Evolutionary conservation across 345 rosid genomes (phyloP).

Genomic region (Brassica nigra): DNA sequence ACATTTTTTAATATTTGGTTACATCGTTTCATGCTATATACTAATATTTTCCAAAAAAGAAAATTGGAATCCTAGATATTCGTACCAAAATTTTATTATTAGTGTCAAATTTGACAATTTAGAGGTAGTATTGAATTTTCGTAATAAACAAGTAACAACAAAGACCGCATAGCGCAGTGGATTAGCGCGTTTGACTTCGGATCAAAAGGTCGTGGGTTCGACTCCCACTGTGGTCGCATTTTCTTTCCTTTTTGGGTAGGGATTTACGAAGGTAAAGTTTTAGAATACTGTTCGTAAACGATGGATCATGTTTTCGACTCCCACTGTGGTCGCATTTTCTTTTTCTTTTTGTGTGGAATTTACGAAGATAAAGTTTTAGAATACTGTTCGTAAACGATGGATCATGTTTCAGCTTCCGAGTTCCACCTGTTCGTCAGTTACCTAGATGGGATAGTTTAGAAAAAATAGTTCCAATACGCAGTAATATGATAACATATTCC

Average conservation of each 20-base stretch:
- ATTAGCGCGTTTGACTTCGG: conserved; percentile 98
- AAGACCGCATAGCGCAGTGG: conserved; percentile 89
- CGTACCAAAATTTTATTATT: too few species aligned
- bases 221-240: conserved; percentile 87
- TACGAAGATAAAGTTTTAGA: too few species aligned
- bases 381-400: neutral
- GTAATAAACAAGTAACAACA: neutral
- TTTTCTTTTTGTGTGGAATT: too few species aligned
- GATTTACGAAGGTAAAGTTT: too few species aligned
- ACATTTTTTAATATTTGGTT: too few species aligned
- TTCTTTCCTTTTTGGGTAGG: neutral
- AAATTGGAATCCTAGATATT: too few species aligned
- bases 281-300: neutral
- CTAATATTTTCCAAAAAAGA: too few species aligned
- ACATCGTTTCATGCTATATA: too few species aligned
- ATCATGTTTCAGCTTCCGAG: neutral
- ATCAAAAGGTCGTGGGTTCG: conserved; percentile 90
- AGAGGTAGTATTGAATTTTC: too few species aligned
- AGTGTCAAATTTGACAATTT: too few species aligned
- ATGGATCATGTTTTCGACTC: conserved; percentile 52
- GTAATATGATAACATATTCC: too few species aligned
- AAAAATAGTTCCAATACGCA: neutral
- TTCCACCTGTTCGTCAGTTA: neutral
- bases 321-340: conserved; percentile 74
- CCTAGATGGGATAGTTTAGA: neutral